Percentiles rank a stretch among this genome's conserved stretches.
Conservation (phyloP, 257 asterid species). For the Schizonepeta tenuifolia region DNA sequence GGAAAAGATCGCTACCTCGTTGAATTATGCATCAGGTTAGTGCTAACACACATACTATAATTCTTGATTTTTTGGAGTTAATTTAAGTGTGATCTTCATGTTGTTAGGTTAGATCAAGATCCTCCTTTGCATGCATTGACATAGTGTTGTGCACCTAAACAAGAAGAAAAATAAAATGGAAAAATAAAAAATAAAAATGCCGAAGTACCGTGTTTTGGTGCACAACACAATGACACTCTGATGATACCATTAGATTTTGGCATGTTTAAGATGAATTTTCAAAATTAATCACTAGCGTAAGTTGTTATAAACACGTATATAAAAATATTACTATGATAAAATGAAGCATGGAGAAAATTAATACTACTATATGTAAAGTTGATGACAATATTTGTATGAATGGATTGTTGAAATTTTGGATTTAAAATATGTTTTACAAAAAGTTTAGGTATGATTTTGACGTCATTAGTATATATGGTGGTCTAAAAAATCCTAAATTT, state of each 20-base stretch:
- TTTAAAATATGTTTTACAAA: not conserved
- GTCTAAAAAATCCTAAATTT: not conserved
- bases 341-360: no score
- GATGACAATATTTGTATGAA: not conserved
- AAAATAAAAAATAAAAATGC: no score
- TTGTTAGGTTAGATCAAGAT: no score
- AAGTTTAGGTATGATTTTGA: not conserved
- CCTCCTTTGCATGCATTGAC: no score
- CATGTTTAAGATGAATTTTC: no score
- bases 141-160: no score
- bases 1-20: conserved; percentile 42
- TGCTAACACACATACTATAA: not conserved
- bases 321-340: not conserved
- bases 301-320: not conserved
- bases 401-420: not conserved
- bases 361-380: not conserved
- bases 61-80: not conserved
- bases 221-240: no score
- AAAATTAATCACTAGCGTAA: no score
- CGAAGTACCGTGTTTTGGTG: not conserved
- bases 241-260: not conserved
- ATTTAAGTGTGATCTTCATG: not conserved
- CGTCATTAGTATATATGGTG: not conserved
- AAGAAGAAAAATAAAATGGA: no score
- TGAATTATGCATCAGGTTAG: conserved; percentile 76